Percentiles rank a stretch among this genome's conserved stretches.
These are phyloP conservation scores for Ascosphaera pollenicola DNA, from an alignment of 2,329 filamentous ascomycete genomes.

Conservation along the genomic window DNA sequence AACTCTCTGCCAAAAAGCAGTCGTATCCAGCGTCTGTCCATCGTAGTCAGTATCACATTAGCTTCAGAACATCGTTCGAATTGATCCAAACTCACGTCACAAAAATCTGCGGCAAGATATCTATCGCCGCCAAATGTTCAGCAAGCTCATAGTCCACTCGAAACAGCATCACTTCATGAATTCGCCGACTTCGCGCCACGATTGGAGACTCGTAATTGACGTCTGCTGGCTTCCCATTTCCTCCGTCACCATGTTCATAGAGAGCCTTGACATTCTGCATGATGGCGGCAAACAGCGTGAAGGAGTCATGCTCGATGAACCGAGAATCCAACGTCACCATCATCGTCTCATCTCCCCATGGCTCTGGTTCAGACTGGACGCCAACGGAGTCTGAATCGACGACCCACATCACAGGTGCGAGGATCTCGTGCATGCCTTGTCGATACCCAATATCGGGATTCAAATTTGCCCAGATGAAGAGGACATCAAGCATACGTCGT, in stretches of 20 bases:
- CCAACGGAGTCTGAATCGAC: slow-evolving; percentile 63
- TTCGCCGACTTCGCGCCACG: slow-evolving; percentile 62
- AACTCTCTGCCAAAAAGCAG: slow-evolving; percentile 88
- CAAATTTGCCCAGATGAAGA: slow-evolving; percentile 89
- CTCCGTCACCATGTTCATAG: slow-evolving; percentile 46
- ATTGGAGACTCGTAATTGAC: slow-evolving; percentile 37
- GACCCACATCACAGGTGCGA: slow-evolving; percentile 74
- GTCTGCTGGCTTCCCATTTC: slow-evolving; percentile 20
- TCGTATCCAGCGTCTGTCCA: slow-evolving; percentile 63
- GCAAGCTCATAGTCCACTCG: slow-evolving; percentile 68
- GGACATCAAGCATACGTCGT: slow-evolving; percentile 59
- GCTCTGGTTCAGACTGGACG: slow-evolving; percentile 13
- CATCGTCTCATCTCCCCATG: slow-evolving; percentile 29
- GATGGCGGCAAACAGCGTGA: slow-evolving; percentile 59
- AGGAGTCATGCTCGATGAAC: slow-evolving; percentile 79
- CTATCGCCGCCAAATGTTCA: slow-evolving; percentile 56
- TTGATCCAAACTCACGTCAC: slow-evolving; percentile 42
- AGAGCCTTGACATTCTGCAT: slow-evolving; percentile 78
- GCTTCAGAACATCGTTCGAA: neutral
- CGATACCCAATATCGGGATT: slow-evolving; percentile 75
- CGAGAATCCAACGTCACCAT: slow-evolving; percentile 44
- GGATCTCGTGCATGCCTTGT: slow-evolving; percentile 96
- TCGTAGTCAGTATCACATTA: neutral
- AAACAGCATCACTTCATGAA: slow-evolving; percentile 62
- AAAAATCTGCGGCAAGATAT: slow-evolving; percentile 91